phyloP scores from a whole-genome alignment of 441 rosid genomes.

The Lepidium campestre region DNA sequence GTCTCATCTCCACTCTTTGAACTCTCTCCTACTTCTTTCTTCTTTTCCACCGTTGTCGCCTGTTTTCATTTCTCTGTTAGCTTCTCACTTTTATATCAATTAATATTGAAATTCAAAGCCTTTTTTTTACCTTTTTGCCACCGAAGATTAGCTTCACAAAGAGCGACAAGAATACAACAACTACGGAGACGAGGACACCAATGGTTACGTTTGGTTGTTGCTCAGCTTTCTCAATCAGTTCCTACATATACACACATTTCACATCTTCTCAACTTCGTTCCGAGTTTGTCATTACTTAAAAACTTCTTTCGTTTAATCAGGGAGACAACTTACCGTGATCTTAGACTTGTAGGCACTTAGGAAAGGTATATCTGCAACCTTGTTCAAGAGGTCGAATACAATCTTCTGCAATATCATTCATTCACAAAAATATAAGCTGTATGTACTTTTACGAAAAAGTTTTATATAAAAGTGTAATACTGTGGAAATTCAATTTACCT shows the following conservation, averaged over 20 bases:
- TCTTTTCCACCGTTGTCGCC: conserved; percentile 42
- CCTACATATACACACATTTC: conserved; percentile 34
- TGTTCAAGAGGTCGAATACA: conserved; percentile 74
- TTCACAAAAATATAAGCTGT: neutral
- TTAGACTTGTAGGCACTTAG: conserved; percentile 55
- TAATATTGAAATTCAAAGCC: too few relatives aligned
- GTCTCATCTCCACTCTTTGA: conserved; percentile 43
- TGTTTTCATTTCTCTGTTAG: conserved; percentile 10
- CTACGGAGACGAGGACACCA: conserved; percentile 56
- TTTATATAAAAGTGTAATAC: neutral
- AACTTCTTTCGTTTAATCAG: neutral
- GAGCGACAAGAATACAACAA: conserved; percentile 46
- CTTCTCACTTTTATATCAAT: too few relatives aligned
- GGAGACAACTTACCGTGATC: conserved; percentile 50
- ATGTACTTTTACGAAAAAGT: neutral
- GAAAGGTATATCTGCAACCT: conserved; percentile 78
- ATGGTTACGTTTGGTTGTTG: conserved; percentile 76
- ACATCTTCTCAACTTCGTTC: neutral
- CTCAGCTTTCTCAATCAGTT: conserved; percentile 84
- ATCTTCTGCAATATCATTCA: conserved; percentile 54
- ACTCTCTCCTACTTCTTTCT: conserved; percentile 38
- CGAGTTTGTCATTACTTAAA: neutral
- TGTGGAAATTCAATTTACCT: conserved; percentile 35
- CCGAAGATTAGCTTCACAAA: conserved; percentile 58
- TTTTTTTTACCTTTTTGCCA: conserved; percentile 61